Evolutionary conservation across 208 protist species (phyloP).

Genomic region (Phytomonas sp.): DNA sequence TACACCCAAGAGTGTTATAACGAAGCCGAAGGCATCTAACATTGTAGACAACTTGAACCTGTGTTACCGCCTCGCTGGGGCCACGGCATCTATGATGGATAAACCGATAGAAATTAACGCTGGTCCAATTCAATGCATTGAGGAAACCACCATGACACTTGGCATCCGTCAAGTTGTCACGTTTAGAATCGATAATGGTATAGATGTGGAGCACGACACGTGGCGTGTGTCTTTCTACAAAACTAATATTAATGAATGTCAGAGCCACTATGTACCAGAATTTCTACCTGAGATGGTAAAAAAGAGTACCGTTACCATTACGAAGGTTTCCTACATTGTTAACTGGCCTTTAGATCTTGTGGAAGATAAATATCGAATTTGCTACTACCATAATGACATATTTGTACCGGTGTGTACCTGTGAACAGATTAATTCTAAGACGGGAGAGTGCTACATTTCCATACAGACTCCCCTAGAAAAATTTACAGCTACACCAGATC

Average conservation of each 20-base stretch:
- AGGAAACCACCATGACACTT: constrained; percentile 36
- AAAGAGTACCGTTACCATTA: constrained; percentile 22
- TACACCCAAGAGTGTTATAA: constrained; percentile 29
- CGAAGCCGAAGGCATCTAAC: constrained; percentile 22
- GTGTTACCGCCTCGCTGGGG: constrained; percentile 63
- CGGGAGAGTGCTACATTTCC: constrained; percentile 63
- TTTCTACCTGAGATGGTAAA: constrained; percentile 43
- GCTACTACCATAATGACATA: constrained; percentile 56
- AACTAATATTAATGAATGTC: constrained; percentile 33
- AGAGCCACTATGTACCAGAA: constrained; percentile 33
- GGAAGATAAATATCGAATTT: constrained; percentile 61
- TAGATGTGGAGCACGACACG: constrained; percentile 40
- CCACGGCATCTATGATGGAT: constrained; percentile 51
- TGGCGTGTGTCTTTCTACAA: constrained; percentile 79
- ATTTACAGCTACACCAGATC: constrained; percentile 37
- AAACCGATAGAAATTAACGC: constrained; percentile 32
- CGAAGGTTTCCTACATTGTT: constrained; percentile 58
- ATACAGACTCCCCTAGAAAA: constrained; percentile 31
- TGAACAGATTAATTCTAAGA: constrained; percentile 53
- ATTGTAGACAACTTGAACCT: constrained; percentile 53
- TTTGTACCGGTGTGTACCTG: constrained; percentile 70
- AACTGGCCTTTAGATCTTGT: constrained; percentile 75
- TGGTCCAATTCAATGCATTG: constrained; percentile 56
- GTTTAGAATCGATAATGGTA: constrained; percentile 44
- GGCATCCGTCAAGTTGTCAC: constrained; percentile 54